Percentiles rank a stretch among this genome's conserved stretches.
phyloP scores from a whole-genome alignment of 768 basidiomycete genomes.

The Russula griseocarnosa region DNA sequence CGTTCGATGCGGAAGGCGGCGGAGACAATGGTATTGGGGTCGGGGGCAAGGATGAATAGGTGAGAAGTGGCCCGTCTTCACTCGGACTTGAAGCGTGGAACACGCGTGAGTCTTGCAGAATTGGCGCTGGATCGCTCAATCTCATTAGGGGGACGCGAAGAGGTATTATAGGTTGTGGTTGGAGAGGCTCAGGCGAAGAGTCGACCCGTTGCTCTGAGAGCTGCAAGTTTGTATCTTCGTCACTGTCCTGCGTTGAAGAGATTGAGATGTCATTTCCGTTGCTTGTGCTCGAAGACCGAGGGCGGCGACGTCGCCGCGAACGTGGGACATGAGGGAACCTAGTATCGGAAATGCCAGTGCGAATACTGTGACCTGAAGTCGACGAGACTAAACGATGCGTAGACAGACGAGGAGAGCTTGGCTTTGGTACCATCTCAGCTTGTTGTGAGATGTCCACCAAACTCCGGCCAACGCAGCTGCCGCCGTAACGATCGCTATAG shows the following conservation, averaged over 20 bases:
- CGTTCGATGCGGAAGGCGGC: constrained; percentile 15
- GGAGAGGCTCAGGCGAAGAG: constrained; percentile 2
- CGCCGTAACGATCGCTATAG: not conserved
- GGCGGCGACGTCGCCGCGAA: constrained; percentile 20
- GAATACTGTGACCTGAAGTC: constrained; percentile 15
- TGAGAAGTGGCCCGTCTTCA: constrained; percentile 39
- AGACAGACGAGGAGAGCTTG: constrained; percentile 9
- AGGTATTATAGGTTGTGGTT: constrained; percentile 8
- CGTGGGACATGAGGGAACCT: constrained; percentile 15
- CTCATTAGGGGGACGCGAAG: constrained; percentile 9
- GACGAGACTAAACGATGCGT: constrained; percentile 7
- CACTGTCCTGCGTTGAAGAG: constrained; percentile 25
- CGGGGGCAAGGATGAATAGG: constrained; percentile 71
- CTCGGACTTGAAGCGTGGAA: constrained; percentile 16
- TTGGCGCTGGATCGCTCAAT: constrained; percentile 16
- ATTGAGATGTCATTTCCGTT: constrained; percentile 20
- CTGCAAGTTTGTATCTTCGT: constrained; percentile 11
- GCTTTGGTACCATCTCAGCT: not conserved
- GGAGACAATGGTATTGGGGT: constrained; percentile 50
- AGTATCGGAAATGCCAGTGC: constrained; percentile 12
- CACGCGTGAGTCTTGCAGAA: constrained; percentile 15
- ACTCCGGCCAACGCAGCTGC: not conserved
- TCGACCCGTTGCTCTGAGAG: constrained; percentile 12
- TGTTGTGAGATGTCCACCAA: not conserved
- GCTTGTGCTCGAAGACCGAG: constrained; percentile 22